Evolutionary conservation across 495 filamentous ascomycete genomes (phyloP).

Genomic region (Jackrogersella minutella): DNA sequence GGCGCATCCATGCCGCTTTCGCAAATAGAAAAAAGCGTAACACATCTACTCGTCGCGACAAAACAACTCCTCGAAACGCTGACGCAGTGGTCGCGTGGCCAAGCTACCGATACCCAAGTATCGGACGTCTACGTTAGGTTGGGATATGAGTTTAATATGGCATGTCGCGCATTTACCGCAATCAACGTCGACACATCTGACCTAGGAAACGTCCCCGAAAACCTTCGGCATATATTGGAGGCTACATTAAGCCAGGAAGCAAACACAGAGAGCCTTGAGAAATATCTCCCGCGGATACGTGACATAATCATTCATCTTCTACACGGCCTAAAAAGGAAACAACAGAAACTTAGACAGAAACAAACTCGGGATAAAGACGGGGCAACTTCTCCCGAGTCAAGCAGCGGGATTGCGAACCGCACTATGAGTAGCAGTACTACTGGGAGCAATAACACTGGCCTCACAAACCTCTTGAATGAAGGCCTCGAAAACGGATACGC

Average conservation of each 20-base stretch:
- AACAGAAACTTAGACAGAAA: slow-evolving; percentile 85
- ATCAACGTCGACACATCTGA: slow-evolving; percentile 95
- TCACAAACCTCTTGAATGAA: slow-evolving; percentile 74
- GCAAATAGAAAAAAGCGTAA: slow-evolving; percentile 98
- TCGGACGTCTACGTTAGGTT: slow-evolving; percentile 97
- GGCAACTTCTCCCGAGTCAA: slow-evolving; percentile 51
- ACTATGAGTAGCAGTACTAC: slow-evolving; percentile 74
- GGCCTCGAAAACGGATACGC: slow-evolving; percentile 57
- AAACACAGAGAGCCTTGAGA: slow-evolving; percentile 87
- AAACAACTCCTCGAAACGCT: slow-evolving; percentile 97
- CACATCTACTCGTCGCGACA: slow-evolving; percentile 94
- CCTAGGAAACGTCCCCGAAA: slow-evolving; percentile 92
- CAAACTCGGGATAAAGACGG: slow-evolving; percentile 72
- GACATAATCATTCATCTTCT: slow-evolving; percentile 98
- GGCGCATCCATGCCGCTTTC: slow-evolving; percentile 67
- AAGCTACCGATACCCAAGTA: slow-evolving; percentile 90
- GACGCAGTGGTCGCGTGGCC: slow-evolving; percentile 93
- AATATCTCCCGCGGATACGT: slow-evolving; percentile 88
- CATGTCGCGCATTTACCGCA: slow-evolving; percentile 91
- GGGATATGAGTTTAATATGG: slow-evolving; percentile 98
- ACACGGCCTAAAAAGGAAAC: slow-evolving; percentile 95
- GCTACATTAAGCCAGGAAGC: slow-evolving; percentile 97
- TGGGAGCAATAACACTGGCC: slow-evolving; percentile 64
- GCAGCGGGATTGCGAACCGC: slow-evolving; percentile 51
- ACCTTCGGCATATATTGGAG: slow-evolving; percentile 88